Base-by-base conservation (phyloP, 2,329 filamentous ascomycete species). In the Trichoderma asperellum region DNA sequence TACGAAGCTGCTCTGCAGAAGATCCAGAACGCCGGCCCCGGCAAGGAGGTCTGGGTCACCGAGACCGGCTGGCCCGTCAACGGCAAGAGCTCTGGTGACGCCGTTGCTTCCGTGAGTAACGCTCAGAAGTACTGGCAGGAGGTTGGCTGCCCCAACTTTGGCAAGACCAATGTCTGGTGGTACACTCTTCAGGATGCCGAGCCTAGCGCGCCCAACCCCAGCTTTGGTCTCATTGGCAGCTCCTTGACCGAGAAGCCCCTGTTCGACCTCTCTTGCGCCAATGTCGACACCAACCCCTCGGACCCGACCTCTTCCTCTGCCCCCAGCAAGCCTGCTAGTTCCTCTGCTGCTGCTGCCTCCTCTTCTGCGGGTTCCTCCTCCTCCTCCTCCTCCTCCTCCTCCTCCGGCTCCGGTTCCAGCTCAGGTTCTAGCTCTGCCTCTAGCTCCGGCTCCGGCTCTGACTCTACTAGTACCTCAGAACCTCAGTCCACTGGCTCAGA, bases 1-100 rank as follows among this genome's bases (percentile, higher is more conserved):
- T 96, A 96, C 84, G 83, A 89, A 76, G 84, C 86, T 16, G 89
- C 92, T 18, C 83, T 91, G 49, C 80, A 84, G 61, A 83, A 85
- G 70, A 92, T 91, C 40, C 79, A 86, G 71, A 80, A 77, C 18
- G 89, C 84, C 56, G 85, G 87, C 43, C 82, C 85, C 43, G 87
- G 87, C 76, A 95, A 94, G 85, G 83, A 87, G 21, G 87, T 96
- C 74, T 96, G 92, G 92, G 86, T 96, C 72, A 96, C 93, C 34
- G 93, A 97, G 85, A 96, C 93, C 18, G 94, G 94, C 73, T 96
- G 92, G 88, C 93, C 94, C 60, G 88, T 94, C 65, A 88, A 85
- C 75, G 94, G 93, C 68, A 81, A 86, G 72, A 85, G 82, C 1
- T 81, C 86, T 71, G 89, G 89, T 73, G 77, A 87, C 60, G 92